Conservation (phyloP, 2,329 filamentous ascomycete species). For the Parasarocladium wereldwijsianum region DNA sequence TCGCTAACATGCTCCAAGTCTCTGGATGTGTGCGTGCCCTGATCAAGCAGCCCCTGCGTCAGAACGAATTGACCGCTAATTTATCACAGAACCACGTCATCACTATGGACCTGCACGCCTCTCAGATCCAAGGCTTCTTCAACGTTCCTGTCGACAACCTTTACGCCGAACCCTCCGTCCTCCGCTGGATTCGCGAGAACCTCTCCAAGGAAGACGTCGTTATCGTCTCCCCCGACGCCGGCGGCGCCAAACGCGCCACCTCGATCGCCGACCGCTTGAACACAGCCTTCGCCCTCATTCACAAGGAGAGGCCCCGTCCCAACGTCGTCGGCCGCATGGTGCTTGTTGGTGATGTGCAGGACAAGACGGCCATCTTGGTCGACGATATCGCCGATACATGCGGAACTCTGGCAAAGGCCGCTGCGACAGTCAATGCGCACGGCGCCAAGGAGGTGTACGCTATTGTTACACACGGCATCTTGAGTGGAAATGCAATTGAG, state of each 20-base stretch:
- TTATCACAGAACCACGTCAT: slow-evolving; percentile 43
- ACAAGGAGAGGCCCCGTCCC: slow-evolving; percentile 78
- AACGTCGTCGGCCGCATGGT: slow-evolving; percentile 87
- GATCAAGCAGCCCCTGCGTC: slow-evolving; percentile 40
- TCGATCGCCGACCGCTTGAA: slow-evolving; percentile 87
- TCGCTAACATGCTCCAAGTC: slow-evolving; percentile 95
- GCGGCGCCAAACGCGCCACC: slow-evolving; percentile 86
- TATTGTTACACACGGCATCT: slow-evolving; percentile 87
- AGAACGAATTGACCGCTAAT: not conserved
- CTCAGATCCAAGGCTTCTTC: slow-evolving; percentile 93
- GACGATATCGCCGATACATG: slow-evolving; percentile 98
- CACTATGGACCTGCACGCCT: slow-evolving; percentile 91
- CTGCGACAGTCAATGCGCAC: slow-evolving; percentile 73
- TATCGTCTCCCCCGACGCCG: slow-evolving; percentile 89
- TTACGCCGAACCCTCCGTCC: slow-evolving; percentile 83
- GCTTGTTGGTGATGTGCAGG: slow-evolving; percentile 84
- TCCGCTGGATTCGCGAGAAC: slow-evolving; percentile 85
- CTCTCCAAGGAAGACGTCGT: slow-evolving; percentile 70
- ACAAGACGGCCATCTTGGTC: slow-evolving; percentile 88
- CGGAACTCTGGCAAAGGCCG: slow-evolving; percentile 73
- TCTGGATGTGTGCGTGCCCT: slow-evolving; percentile 51
- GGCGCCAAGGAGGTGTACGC: slow-evolving; percentile 81
- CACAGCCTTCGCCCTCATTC: slow-evolving; percentile 82
- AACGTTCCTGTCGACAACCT: slow-evolving; percentile 65
- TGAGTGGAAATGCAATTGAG: slow-evolving; percentile 78